phyloP scores from a whole-genome alignment of 106 monocot species.

The Dioscorea dumetorum region DNA sequence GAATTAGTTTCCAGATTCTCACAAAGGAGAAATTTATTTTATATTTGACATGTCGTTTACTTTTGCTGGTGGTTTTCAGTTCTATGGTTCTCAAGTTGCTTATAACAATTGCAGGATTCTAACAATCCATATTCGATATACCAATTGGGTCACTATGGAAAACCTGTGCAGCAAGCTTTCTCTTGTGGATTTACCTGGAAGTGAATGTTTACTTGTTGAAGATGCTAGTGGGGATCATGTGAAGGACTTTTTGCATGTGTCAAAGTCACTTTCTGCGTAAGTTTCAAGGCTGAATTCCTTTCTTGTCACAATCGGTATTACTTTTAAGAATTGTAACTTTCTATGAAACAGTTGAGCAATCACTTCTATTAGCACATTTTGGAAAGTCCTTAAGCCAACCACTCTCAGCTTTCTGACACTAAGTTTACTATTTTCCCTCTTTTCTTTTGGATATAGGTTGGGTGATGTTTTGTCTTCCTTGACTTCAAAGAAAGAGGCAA shows the following conservation, averaged over 20 bases:
- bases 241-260: slow-evolving; percentile 72
- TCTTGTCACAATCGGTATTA: too few relatives aligned
- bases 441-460: slow-evolving; percentile 40
- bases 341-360: too few relatives aligned
- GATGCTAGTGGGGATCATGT: slow-evolving; percentile 68
- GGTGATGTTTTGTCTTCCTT: slow-evolving; percentile 89
- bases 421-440: too few relatives aligned
- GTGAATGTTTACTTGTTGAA: slow-evolving; percentile 69
- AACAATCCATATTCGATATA: slow-evolving; percentile 84
- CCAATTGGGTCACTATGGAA: slow-evolving; percentile 52
- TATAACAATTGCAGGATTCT: slow-evolving; percentile 52
- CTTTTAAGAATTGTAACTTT: too few relatives aligned
- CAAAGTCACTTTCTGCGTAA: slow-evolving; percentile 98
- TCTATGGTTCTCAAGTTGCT: too few relatives aligned
- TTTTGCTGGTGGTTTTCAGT: too few relatives aligned
- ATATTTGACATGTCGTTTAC: too few relatives aligned
- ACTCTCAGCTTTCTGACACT: not conserved
- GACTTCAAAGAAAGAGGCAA: slow-evolving; percentile 70
- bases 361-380: too few relatives aligned
- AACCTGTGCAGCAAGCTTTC: slow-evolving; percentile 78
- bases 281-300: slow-evolving; percentile 10
- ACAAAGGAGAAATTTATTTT: too few relatives aligned
- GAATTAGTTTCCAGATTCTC: too few relatives aligned
- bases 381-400: not conserved
- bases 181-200: slow-evolving; percentile 86